Conservation (phyloP, 257 asterid genomes). For the Fraxinus excelsior region DNA sequence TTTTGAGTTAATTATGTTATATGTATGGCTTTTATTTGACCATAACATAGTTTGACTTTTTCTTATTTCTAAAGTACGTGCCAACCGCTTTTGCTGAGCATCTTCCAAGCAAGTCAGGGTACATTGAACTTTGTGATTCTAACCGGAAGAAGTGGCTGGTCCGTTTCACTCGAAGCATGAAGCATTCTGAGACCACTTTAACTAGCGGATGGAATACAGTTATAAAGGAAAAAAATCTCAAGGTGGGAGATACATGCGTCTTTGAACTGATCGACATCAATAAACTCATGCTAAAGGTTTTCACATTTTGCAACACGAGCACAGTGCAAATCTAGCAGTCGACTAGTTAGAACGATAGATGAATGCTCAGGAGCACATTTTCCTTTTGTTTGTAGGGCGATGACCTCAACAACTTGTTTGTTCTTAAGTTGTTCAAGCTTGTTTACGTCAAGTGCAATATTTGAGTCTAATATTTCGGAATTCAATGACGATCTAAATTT, state of each 20-base stretch:
- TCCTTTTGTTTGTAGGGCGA: too few species aligned
- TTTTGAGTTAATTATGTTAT: too few species aligned
- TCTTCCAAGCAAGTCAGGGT: neutral
- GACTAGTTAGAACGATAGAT: neutral
- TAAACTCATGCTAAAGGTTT: conserved; percentile 16
- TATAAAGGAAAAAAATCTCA: neutral
- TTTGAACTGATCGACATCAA: conserved; percentile 21
- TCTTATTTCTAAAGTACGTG: conserved; percentile 14
- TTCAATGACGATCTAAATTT: too few species aligned
- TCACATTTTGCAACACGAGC: neutral
- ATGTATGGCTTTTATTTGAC: neutral
- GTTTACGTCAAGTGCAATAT: too few species aligned
- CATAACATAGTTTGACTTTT: neutral
- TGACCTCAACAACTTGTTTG: too few species aligned
- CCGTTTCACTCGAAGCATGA: neutral
- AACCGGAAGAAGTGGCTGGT: neutral
- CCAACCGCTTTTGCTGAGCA: neutral
- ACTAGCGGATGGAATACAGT: neutral
- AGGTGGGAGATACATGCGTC: conserved; percentile 26
- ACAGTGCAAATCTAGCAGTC: neutral
- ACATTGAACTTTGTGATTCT: neutral
- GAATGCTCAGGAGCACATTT: too few species aligned
- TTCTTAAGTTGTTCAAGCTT: too few species aligned
- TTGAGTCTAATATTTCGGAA: too few species aligned
- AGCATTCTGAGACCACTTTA: neutral